Evolutionary conservation across 305 asterid genomes (phyloP), one percentile per base, ranked within the genome.

Genomic region (Andrographis paniculata): DNA sequence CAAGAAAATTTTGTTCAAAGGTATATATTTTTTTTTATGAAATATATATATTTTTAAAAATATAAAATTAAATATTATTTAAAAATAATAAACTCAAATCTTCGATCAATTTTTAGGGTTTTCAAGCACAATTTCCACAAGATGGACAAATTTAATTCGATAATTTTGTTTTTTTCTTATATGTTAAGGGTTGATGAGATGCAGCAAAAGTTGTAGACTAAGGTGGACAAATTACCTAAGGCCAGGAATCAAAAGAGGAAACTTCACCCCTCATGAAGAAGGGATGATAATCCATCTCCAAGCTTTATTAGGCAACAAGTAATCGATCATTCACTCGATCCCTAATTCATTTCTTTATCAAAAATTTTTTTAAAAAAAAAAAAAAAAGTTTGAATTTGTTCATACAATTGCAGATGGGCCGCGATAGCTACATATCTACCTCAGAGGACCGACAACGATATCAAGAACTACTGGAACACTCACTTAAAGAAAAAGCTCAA

Each of bases 271-370:
- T 39, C 95, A 89, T 69, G 97, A 89, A 70, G 94, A 89, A 68
- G 95, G 95, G 68, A 85, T 85, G 97, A 89, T 89, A 12, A 74
- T 89, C 27, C 95, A 89, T 67, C 97, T 89, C 40, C 97, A 89
- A 71, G 95, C 95, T 65, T 66, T 89, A 42, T 43, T 89, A 57
- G 97, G 97, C 36, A 89, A 89, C 86, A 89, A 89, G 97, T 88
- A 80, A 66, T 33, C 14, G 9, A 9, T 0, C 11, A 4, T 13
- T 5, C 13, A 33, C 2, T 10, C 12, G 8, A 5, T 7, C 8
- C n/a, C 2, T 9, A 11, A 33, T 13, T 1, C 0, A 5, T 2
- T 33, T 6, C n/a, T 33, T 33, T 33, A 6, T 10, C 0, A 2
- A n/a, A 33, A 6, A 33, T 33, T 33, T 9, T 2, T 33, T 6